Evolutionary conservation across 2,329 filamentous ascomycete genomes (phyloP).

Genomic region (Cadophora gregata): DNA sequence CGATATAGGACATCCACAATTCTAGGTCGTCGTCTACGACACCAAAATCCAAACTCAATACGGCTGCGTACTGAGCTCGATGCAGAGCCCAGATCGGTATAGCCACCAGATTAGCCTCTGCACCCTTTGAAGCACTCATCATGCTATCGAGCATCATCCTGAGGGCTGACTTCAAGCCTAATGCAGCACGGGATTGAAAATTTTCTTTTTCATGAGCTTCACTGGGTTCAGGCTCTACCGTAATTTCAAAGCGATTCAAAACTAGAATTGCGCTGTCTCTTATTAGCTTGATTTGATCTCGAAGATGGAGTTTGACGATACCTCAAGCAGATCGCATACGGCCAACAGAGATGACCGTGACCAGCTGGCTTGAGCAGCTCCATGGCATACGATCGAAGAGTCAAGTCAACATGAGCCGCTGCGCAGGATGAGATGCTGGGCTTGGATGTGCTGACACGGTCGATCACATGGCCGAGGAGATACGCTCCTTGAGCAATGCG

Average conservation of each 20-base stretch:
- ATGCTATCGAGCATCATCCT: constrained; percentile 2
- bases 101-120: not conserved
- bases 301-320: not conserved
- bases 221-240: not conserved
- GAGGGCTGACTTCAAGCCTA: constrained; percentile 1
- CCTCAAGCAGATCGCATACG: constrained; percentile 17
- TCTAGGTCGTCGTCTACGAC: constrained; percentile 26
- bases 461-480: constrained; percentile 18
- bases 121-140: not conserved
- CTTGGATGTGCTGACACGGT: constrained; percentile 9
- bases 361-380: constrained; percentile 15
- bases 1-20: constrained; percentile 25
- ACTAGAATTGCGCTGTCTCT: not conserved
- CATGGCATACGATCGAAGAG: constrained; percentile 17
- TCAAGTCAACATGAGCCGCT: constrained; percentile 6
- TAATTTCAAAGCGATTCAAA: not conserved
- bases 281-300: not conserved
- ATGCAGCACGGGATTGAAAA: not conserved
- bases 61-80: constrained; percentile 22
- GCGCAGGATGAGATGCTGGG: constrained; percentile 10
- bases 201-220: not conserved
- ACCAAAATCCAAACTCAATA: constrained; percentile 21
- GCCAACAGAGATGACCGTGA: constrained; percentile 14
- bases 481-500: constrained; percentile 18
- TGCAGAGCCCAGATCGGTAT: constrained; percentile 4